Percentiles rank a stretch among this genome's conserved stretches.
phyloP scores from a whole-genome alignment of 192 early-diverging fungal genomes.

The Coemansia umbellata region DNA sequence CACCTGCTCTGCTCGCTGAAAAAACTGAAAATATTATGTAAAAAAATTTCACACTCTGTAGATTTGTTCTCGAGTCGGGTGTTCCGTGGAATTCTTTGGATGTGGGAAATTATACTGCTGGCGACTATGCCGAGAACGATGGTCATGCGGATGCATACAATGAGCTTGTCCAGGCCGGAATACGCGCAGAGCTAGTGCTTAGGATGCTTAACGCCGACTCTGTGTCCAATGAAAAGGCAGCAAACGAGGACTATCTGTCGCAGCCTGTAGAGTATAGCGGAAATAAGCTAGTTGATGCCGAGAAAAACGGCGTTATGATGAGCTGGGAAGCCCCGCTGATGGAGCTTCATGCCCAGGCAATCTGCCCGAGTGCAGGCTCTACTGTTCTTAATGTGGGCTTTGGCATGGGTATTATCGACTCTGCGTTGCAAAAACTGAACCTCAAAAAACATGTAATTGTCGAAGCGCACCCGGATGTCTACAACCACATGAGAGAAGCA shows the following conservation, averaged over 20 bases:
- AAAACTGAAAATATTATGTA: too few species aligned
- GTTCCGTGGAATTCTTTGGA: constrained; percentile 87
- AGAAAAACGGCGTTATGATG: constrained; percentile 97
- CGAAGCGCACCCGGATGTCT: constrained; percentile 97
- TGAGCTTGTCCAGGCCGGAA: constrained; percentile 76
- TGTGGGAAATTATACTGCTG: constrained; percentile 67
- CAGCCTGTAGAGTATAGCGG: constrained; percentile 79
- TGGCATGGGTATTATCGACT: constrained; percentile 90
- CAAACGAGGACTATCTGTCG: constrained; percentile 76
- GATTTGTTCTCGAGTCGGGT: constrained; percentile 55
- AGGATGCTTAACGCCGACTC: constrained; percentile 45
- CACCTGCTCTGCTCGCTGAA: too few species aligned
- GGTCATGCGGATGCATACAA: constrained; percentile 72
- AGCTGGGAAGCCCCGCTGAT: constrained; percentile 94
- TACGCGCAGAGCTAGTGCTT: constrained; percentile 79
- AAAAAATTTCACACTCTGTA: too few species aligned
- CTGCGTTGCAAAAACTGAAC: constrained; percentile 65
- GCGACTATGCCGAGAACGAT: constrained; percentile 72
- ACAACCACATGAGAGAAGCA: constrained; percentile 73
- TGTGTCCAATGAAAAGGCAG: constrained; percentile 47
- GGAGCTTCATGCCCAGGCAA: constrained; percentile 78
- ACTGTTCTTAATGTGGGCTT: constrained; percentile 60
- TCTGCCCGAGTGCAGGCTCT: constrained; percentile 51
- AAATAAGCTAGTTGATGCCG: constrained; percentile 74
- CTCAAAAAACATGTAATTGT: constrained; percentile 84